Evolutionary conservation across 1,284 basidiomycete genomes (phyloP).

Genomic region (Boletus hoseneyae): DNA sequence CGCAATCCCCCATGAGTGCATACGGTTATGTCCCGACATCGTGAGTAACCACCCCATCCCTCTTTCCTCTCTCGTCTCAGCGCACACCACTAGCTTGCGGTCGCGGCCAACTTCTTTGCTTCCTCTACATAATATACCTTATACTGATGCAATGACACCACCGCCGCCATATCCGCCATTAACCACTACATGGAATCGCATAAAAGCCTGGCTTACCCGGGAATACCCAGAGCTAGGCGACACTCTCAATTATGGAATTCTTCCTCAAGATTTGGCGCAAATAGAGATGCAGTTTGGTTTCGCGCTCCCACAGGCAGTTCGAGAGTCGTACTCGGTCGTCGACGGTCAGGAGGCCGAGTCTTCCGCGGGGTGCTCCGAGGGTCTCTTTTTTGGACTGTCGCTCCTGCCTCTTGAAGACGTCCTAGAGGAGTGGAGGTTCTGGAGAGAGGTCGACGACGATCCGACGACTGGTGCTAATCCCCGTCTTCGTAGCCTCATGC

Average conservation of each 20-base stretch:
- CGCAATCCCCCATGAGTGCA: conserved; percentile 45
- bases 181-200: conserved; percentile 73
- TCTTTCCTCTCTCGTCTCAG: conserved; percentile 9
- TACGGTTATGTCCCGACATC: conserved; percentile 60
- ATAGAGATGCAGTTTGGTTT: conserved; percentile 83
- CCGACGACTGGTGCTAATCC: conserved; percentile 75
- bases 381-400: conserved; percentile 84
- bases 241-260: conserved; percentile 84
- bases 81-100: conserved; percentile 41
- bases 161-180: conserved; percentile 67
- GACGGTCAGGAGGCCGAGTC: conserved; percentile 91
- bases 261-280: conserved; percentile 68
- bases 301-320: conserved; percentile 71
- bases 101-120: conserved; percentile 58
- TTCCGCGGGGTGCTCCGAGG: conserved; percentile 79
- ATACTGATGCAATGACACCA: conserved; percentile 38
- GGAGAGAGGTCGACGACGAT: conserved; percentile 88
- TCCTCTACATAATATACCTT: conserved; percentile 57
- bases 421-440: conserved; percentile 90
- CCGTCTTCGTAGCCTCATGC: conserved; percentile 74
- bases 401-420: conserved; percentile 87
- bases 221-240: conserved; percentile 90
- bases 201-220: conserved; percentile 70
- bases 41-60: conserved; percentile 40
- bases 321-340: conserved; percentile 79